Conservation (phyloP, 768 basidiomycete genomes). For the Tephrocybe sp. region DNA sequence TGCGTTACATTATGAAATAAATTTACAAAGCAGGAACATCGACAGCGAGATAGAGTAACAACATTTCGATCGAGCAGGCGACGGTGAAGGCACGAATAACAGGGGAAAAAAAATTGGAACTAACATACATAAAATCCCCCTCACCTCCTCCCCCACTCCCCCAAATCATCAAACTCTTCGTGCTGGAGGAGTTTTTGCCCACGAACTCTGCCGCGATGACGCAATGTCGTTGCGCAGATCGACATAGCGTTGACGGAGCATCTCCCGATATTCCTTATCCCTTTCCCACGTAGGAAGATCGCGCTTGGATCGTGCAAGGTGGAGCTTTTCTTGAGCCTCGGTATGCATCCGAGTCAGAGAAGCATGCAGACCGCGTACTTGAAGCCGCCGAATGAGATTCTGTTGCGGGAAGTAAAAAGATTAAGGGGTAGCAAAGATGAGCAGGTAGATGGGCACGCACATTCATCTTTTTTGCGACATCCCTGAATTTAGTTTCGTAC, state of each 20-base stretch:
- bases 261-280: slow-evolving; percentile 31
- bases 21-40: background rate
- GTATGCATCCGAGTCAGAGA: slow-evolving; percentile 27
- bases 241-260: slow-evolving; percentile 30
- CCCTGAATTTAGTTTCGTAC: slow-evolving; percentile 37
- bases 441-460: slow-evolving; percentile 20
- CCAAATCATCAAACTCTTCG: too few species aligned
- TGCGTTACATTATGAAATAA: background rate
- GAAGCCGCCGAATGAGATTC: slow-evolving; percentile 31
- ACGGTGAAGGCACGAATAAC: background rate
- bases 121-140: too few species aligned
- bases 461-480: slow-evolving; percentile 36
- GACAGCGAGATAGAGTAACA: slow-evolving; percentile 1
- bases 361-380: slow-evolving; percentile 32
- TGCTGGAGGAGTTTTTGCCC: background rate
- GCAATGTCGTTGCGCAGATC: slow-evolving; percentile 15
- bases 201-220: slow-evolving; percentile 8
- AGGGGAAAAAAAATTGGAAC: background rate
- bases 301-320: slow-evolving; percentile 21
- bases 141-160: too few species aligned
- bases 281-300: slow-evolving; percentile 33
- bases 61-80: background rate
- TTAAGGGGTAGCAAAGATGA: background rate
- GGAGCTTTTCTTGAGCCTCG: slow-evolving; percentile 27
- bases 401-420: background rate